Percentiles rank a stretch among this genome's conserved stretches.
phyloP scores from a whole-genome alignment of 2,329 filamentous ascomycete genomes.

The Verruconis gallopava region DNA sequence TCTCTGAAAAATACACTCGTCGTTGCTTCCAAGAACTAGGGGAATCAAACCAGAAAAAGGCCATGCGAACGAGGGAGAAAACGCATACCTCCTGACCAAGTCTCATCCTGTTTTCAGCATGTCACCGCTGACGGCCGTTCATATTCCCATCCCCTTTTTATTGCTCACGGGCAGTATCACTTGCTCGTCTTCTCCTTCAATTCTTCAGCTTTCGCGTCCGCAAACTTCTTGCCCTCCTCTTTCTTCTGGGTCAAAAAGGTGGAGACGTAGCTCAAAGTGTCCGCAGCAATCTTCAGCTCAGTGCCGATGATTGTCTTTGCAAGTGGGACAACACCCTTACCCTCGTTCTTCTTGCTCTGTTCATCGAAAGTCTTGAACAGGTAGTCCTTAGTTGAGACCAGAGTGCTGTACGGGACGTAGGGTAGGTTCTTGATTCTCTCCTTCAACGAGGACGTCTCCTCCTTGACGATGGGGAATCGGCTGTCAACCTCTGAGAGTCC shows the following conservation, averaged over 20 bases:
- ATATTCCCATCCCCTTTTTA: no score
- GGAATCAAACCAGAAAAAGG: no score
- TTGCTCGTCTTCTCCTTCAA: background rate
- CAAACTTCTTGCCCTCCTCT: conserved; percentile 9
- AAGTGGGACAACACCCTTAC: conserved; percentile 21
- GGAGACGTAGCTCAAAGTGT: conserved; percentile 2
- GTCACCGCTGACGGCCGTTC: no score
- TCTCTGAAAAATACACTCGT: no score
- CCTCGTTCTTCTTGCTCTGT: conserved; percentile 25
- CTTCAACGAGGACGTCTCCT: conserved; percentile 32
- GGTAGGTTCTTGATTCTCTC: conserved; percentile 18
- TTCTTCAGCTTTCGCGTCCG: background rate
- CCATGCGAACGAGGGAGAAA: no score
- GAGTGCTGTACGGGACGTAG: conserved; percentile 18
- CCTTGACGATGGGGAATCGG: conserved; percentile 32
- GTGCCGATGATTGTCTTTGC: conserved; percentile 26
- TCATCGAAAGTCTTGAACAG: conserved; percentile 25
- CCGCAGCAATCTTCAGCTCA: conserved; percentile 17
- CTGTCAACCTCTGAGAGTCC: conserved; percentile 24
- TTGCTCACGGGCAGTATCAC: no score
- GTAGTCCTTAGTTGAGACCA: conserved; percentile 22
- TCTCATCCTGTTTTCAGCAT: no score
- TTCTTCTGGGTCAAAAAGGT: conserved; percentile 5
- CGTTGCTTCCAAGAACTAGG: no score
- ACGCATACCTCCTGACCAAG: no score